These are phyloP conservation scores for Candida mattraensis DNA, from an alignment of 805 yeast species.

Conservation along the genomic window DNA sequence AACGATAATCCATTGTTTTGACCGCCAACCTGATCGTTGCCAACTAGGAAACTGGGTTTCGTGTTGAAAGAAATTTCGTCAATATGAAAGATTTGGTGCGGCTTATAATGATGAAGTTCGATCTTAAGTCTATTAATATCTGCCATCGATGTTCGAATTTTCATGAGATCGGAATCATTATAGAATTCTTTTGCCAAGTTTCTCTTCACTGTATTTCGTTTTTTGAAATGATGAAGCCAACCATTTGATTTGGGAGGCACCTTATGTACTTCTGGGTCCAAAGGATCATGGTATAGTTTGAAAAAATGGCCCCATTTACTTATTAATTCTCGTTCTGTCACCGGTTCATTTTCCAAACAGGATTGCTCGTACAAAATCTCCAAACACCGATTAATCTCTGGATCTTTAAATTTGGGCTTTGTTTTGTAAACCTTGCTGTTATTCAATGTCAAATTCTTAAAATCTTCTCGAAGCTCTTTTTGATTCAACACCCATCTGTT, in stretches of 20 bases:
- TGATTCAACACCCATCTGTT: conserved; percentile 42
- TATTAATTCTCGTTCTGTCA: conserved; percentile 33
- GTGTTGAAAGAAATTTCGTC: conserved; percentile 36
- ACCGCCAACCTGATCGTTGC: conserved; percentile 8
- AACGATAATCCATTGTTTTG: conserved; percentile 13
- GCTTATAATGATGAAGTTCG: conserved; percentile 17
- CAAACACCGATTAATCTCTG: conserved; percentile 37
- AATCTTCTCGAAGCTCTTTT: conserved; percentile 30
- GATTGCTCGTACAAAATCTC: conserved; percentile 38
- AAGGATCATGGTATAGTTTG: conserved; percentile 20
- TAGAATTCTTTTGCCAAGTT: conserved; percentile 30
- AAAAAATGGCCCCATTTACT: conserved; percentile 31
- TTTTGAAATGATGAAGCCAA: conserved; percentile 42
- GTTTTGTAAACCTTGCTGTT: conserved; percentile 32
- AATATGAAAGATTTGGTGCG: conserved; percentile 35
- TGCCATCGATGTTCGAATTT: conserved; percentile 15
- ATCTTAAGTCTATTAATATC: conserved; percentile 28
- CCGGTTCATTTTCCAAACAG: conserved; percentile 29
- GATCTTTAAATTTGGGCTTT: conserved; percentile 33
- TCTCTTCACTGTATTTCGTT: conserved; percentile 28
- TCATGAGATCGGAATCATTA: conserved; percentile 15
- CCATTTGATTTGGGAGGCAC: conserved; percentile 36
- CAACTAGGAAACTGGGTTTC: conserved; percentile 22
- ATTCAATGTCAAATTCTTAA: conserved; percentile 27
- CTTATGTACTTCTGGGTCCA: conserved; percentile 5